Percentiles rank a stretch among this genome's conserved stretches.
These are phyloP conservation scores for Colletotrichum kahawae DNA, from an alignment of 2,329 filamentous ascomycete species.

Conservation along the genomic window DNA sequence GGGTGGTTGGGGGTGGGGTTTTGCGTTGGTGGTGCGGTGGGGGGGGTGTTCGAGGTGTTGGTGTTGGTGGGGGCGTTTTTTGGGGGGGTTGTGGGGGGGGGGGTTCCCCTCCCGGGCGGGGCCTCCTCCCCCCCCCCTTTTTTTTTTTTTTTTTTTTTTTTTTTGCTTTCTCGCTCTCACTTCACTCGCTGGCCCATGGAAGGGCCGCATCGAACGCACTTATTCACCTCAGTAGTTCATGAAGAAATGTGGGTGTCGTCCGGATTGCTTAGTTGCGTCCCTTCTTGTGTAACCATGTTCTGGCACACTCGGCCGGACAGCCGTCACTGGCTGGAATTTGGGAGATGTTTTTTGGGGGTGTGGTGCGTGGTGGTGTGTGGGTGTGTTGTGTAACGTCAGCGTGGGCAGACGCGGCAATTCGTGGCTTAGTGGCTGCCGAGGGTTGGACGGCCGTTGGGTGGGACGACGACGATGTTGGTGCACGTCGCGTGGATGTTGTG, in stretches of 20 bases:
- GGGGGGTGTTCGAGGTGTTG: too few relatives aligned
- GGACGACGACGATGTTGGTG: not conserved
- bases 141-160: not conserved
- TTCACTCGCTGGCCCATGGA: not conserved
- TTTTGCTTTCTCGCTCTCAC: not conserved
- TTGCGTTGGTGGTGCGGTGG: too few relatives aligned
- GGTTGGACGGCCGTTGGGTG: not conserved
- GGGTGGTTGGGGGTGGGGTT: too few relatives aligned
- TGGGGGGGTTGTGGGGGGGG: too few relatives aligned
- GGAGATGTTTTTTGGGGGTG: not conserved
- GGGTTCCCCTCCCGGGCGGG: too few relatives aligned
- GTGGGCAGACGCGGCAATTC: constrained; percentile 14
- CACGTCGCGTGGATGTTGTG: not conserved
- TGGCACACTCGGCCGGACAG: not conserved
- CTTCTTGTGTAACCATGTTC: not conserved
- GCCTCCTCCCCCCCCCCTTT: too few relatives aligned
- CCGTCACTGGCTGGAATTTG: not conserved
- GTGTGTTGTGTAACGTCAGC: constrained; percentile 3
- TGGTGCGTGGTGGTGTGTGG: not conserved
- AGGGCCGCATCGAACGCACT: not conserved
- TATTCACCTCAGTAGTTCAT: not conserved
- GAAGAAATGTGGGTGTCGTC: not conserved
- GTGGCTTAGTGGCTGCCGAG: constrained; percentile 2
- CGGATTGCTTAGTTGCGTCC: not conserved
- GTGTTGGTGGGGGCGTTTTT: too few relatives aligned